Base-by-base conservation (phyloP, 805 yeast genomes). In the Metahyphopichia silvanorum region DNA sequence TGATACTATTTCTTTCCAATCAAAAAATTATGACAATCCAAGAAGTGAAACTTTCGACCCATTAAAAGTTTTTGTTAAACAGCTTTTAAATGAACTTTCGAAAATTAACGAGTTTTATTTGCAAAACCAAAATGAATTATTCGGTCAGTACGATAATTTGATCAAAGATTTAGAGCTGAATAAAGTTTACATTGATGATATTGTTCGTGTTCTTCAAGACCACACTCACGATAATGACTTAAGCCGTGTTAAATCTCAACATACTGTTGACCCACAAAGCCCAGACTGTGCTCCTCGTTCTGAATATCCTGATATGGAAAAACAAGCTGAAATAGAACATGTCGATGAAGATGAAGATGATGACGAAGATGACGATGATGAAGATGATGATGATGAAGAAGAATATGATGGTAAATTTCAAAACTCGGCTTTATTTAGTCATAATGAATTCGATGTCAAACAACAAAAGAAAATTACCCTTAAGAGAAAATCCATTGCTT, bases 401-500 rank as follows among this genome's bases (percentile, higher is more conserved):
- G 59, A 55, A 12, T 53, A 54, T 10, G 43, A 41, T 9, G 37
- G 35, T 5, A 43, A 43, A 24, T 29, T 42, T 10, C 48, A 49
- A 20, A 66, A 73, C 38, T 65, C 79, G 12, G 78, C 80, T 0
- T 57, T 77, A 29, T 53, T 77, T 32, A 60, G 61, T 33, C 76
- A 70, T 34, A 57, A 65, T 7, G 77, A 76, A 46, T 63, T 76
- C 37, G 67, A 71, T 37, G 55, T 69, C 27, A 70, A 70, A 50
- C 62, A 59, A 22, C 80, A 80, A 40, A 56, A 69, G 38, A 66
- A 69, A 39, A 76, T 83, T 39, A 79, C 85, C 6, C 66, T 85
- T 43, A 83, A 80, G 57, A 80, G 80, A 48, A 66, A 88, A 37
- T 55, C 82, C 6, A 69, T 79, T 26, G 73, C 81, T 3, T 60